These are phyloP conservation scores for Mucor ambiguus DNA, from an alignment of 371 early-diverging fungal genomes.

Conservation along the genomic window DNA sequence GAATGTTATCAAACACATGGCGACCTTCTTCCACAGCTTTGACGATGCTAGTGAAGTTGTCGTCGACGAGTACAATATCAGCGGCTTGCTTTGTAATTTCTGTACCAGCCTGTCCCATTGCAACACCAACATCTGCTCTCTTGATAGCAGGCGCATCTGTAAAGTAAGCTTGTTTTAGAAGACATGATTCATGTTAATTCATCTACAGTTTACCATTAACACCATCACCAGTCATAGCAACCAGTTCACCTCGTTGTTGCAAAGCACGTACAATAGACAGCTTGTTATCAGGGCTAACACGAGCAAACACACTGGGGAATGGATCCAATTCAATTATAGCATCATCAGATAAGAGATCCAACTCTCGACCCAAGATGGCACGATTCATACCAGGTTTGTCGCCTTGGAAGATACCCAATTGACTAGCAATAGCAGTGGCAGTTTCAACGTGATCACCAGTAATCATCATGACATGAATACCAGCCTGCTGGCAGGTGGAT, in stretches of 20 bases:
- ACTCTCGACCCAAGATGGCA: constrained; percentile 85
- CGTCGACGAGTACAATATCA: constrained; percentile 82
- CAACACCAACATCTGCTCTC: constrained; percentile 89
- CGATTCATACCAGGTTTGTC: constrained; percentile 54
- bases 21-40: constrained; percentile 80
- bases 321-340: constrained; percentile 76
- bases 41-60: constrained; percentile 83
- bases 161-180: background rate
- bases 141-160: constrained; percentile 93
- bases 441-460: constrained; percentile 93
- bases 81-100: constrained; percentile 90
- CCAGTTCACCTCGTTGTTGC: constrained; percentile 75
- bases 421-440: constrained; percentile 86
- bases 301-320: constrained; percentile 93
- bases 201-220: constrained; percentile 55
- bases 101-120: constrained; percentile 89
- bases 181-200: background rate
- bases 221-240: constrained; percentile 89
- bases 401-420: constrained; percentile 83
- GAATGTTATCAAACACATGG: constrained; percentile 86
- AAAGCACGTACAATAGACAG: constrained; percentile 93
- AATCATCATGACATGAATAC: constrained; percentile 91
- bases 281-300: constrained; percentile 96
- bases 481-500: constrained; percentile 83
- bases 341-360: constrained; percentile 86